Evolutionary conservation across 768 basidiomycete species (phyloP).

Genomic region (Xerocomus potaroensis): DNA sequence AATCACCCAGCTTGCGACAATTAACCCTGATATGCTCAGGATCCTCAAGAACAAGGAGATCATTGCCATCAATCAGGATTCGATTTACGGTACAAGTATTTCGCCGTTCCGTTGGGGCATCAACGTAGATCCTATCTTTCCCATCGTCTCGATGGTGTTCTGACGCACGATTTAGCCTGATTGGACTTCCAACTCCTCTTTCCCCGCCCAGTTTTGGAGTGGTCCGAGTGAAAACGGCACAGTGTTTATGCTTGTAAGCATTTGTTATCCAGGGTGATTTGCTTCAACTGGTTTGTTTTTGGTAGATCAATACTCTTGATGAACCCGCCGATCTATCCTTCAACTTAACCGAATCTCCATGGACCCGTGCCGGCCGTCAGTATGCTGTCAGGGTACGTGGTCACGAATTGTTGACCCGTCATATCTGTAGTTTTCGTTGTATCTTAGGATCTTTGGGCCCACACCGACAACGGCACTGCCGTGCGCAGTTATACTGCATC

Average conservation of each 20-base stretch:
- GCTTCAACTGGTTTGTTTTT: background rate
- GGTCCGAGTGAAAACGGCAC: constrained; percentile 59
- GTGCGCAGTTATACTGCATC: constrained; percentile 48
- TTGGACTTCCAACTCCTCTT: constrained; percentile 36
- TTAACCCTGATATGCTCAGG: constrained; percentile 45
- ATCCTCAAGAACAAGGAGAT: constrained; percentile 62
- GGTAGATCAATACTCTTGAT: constrained; percentile 54
- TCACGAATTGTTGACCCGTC: background rate
- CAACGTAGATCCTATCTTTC: constrained; percentile 40
- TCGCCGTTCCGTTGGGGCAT: constrained; percentile 67
- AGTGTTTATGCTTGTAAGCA: constrained; percentile 59
- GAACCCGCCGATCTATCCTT: constrained; percentile 54
- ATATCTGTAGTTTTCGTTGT: background rate
- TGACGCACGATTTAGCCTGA: constrained; percentile 26
- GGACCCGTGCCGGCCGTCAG: constrained; percentile 61
- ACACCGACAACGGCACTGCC: constrained; percentile 64
- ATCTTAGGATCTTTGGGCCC: constrained; percentile 63
- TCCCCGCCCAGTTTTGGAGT: constrained; percentile 67
- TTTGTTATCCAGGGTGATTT: background rate
- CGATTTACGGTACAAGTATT: constrained; percentile 55
- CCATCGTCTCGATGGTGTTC: background rate
- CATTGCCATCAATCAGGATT: constrained; percentile 64
- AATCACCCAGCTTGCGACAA: constrained; percentile 41
- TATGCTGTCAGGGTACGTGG: constrained; percentile 54
- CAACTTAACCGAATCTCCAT: constrained; percentile 63